Conservation (phyloP, 2,329 filamentous ascomycete species). For the Thelonectria rubi region DNA sequence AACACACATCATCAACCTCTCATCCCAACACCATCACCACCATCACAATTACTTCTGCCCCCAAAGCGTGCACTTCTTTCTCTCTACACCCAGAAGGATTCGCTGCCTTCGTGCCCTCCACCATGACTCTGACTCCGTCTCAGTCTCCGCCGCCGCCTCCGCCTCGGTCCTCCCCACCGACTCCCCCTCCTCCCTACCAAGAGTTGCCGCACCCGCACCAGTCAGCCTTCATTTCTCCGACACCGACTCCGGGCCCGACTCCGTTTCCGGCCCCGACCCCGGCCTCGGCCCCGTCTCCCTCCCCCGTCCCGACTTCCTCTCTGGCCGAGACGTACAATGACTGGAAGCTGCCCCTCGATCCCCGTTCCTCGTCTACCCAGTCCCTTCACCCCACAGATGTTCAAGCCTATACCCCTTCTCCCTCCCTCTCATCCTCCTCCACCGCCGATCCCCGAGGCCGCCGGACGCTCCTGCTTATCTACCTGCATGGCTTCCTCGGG, state of each 20-base stretch:
- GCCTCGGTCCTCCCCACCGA: conserved; percentile 17
- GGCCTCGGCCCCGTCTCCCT: conserved; percentile 12
- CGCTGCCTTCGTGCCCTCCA: neutral
- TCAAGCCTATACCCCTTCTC: conserved; percentile 22
- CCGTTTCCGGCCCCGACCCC: conserved; percentile 1
- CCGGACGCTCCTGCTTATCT: conserved; percentile 76
- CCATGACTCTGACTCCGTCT: conserved; percentile 5
- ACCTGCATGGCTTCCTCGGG: conserved; percentile 91
- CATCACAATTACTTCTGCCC: too few relatives aligned
- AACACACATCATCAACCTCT: neutral
- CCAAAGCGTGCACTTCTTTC: neutral
- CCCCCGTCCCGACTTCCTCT: conserved; percentile 17
- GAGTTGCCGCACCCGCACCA: conserved; percentile 12
- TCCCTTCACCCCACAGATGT: conserved; percentile 48
- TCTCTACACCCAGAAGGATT: neutral
- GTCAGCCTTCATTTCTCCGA: neutral
- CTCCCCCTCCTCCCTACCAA: conserved; percentile 23
- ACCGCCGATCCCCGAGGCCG: conserved; percentile 39
- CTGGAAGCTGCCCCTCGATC: conserved; percentile 48
- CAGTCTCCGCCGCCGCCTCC: conserved; percentile 16
- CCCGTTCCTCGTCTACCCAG: conserved; percentile 60
- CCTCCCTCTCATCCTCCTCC: conserved; percentile 47
- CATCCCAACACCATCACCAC: neutral
- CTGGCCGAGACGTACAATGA: conserved; percentile 3
- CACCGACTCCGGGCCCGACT: neutral